Conservation (phyloP, 352 stramenopile genomes). For the Blastocystis sp. region DNA sequence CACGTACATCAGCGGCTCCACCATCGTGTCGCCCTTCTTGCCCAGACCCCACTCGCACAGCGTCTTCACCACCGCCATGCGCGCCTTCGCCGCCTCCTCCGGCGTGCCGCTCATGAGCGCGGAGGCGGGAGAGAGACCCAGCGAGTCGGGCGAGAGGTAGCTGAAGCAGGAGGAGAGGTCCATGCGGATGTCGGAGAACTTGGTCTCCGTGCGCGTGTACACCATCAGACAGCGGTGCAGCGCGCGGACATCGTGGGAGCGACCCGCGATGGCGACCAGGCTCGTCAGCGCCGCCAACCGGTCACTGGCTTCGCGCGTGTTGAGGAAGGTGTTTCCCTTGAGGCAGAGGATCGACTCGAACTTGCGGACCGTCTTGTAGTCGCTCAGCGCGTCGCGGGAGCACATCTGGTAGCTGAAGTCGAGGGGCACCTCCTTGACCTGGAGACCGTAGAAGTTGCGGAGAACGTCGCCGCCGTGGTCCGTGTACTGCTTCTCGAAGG, state of each 20-base stretch:
- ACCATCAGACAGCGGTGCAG: constrained; percentile 48
- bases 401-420: constrained; percentile 58
- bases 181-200: constrained; percentile 50
- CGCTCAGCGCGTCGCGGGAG: neutral
- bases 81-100: constrained; percentile 82
- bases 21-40: constrained; percentile 84
- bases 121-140: constrained; percentile 82
- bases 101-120: constrained; percentile 79
- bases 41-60: constrained; percentile 92
- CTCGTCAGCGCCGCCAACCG: neutral
- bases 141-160: constrained; percentile 89
- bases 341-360: constrained; percentile 56
- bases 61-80: constrained; percentile 94
- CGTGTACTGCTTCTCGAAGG: neutral
- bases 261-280: neutral
- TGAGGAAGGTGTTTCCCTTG: constrained; percentile 51
- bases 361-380: constrained; percentile 30
- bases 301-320: neutral
- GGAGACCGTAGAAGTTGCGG: neutral
- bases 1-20: constrained; percentile 9
- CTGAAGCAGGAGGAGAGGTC: neutral
- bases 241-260: constrained; percentile 32
- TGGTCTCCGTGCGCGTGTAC: constrained; percentile 23
- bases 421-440: constrained; percentile 26
- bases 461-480: neutral